Percentiles rank a stretch among this genome's conserved stretches.
These are phyloP conservation scores for Pharus latifolius DNA, from an alignment of 176 grass and related monocot species.

Conservation along the genomic window DNA sequence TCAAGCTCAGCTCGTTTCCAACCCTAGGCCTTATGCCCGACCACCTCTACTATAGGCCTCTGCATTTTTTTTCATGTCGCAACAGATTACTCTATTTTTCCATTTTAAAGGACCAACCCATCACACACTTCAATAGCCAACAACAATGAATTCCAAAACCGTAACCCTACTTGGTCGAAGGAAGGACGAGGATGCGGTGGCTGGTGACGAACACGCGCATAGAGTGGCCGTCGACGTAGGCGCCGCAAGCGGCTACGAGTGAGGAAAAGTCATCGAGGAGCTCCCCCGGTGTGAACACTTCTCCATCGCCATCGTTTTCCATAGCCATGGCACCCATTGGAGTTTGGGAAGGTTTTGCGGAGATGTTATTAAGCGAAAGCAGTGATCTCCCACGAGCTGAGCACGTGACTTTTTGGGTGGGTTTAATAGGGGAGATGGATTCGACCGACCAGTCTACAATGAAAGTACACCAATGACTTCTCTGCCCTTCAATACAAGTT, in stretches of 20 bases:
- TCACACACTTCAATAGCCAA: neutral
- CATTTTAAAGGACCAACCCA: neutral
- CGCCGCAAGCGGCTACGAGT: constrained; percentile 50
- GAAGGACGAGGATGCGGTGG: constrained; percentile 37
- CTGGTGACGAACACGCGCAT: constrained; percentile 69
- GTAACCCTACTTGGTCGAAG: constrained; percentile 40
- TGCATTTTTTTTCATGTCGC: too few relatives aligned
- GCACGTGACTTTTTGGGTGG: too few relatives aligned
- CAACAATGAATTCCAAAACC: neutral
- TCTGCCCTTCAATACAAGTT: too few relatives aligned
- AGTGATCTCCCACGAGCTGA: too few relatives aligned
- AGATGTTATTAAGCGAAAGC: too few relatives aligned
- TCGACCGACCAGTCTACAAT: too few relatives aligned
- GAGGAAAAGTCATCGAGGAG: constrained; percentile 35
- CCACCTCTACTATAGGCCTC: constrained; percentile 72
- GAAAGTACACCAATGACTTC: too few relatives aligned
- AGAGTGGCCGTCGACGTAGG: constrained; percentile 64
- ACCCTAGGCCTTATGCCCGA: constrained; percentile 83
- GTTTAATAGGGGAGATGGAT: too few relatives aligned
- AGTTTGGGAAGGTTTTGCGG: too few relatives aligned
- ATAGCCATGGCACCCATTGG: constrained; percentile 50
- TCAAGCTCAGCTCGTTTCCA: too few relatives aligned
- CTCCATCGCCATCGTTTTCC: constrained; percentile 33
- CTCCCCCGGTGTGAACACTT: constrained; percentile 68
- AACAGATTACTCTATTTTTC: too few relatives aligned